phyloP scores from a whole-genome alignment of 331 rosid genomes.

The Prunus yedoensis region DNA sequence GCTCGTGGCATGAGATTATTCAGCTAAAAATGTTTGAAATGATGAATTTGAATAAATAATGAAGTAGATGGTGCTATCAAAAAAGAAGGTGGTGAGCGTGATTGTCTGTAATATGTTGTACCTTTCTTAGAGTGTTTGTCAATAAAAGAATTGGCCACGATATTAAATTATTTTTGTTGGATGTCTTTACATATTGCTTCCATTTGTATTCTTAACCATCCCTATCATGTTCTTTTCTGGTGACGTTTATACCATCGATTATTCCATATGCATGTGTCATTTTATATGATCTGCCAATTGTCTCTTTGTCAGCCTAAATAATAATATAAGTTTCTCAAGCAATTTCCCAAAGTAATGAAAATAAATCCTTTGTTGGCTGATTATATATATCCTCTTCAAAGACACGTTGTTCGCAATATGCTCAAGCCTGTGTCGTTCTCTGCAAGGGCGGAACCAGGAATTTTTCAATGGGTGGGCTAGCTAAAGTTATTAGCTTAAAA shows the following conservation, averaged over 20 bases:
- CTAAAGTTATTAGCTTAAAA: too few relatives aligned
- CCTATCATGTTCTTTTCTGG: neutral
- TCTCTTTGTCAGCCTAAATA: neutral
- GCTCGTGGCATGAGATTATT: neutral
- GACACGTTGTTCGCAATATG: too few relatives aligned
- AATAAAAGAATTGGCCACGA: neutral
- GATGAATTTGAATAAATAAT: neutral
- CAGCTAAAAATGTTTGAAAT: neutral
- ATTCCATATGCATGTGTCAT: neutral
- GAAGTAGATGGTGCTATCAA: neutral
- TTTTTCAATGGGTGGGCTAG: too few relatives aligned
- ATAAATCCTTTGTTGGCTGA: too few relatives aligned
- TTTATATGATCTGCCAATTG: too few relatives aligned
- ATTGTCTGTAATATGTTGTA: neutral
- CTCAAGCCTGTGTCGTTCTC: too few relatives aligned
- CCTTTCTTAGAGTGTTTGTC: neutral
- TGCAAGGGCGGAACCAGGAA: too few relatives aligned
- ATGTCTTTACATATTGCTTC: neutral
- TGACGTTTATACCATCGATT: neutral
- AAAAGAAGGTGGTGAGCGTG: neutral
- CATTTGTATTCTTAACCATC: neutral
- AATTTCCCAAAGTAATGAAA: neutral
- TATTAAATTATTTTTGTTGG: neutral
- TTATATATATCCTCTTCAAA: too few relatives aligned
- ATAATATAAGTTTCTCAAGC: neutral